Conservation (phyloP, 2,329 filamentous ascomycete genomes). For the Chrysoporthe puriensis region DNA sequence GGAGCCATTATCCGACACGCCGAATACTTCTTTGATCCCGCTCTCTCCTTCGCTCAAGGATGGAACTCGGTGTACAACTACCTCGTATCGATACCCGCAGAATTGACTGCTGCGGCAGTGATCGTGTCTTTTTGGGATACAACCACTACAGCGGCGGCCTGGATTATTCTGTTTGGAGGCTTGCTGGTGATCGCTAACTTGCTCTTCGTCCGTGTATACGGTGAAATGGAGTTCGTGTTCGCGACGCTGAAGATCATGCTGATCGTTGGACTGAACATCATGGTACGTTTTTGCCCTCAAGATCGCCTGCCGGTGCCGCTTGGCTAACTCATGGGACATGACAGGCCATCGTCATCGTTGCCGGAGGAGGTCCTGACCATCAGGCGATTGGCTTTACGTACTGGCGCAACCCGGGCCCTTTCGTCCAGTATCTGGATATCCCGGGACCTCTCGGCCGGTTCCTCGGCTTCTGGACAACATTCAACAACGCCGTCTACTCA, state of each 20-base stretch:
- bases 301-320: background rate
- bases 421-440: conserved; percentile 30
- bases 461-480: conserved; percentile 31
- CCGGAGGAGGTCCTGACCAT: conserved; percentile 30
- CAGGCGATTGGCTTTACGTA: conserved; percentile 33
- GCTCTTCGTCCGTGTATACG: conserved; percentile 18
- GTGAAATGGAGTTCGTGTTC: conserved; percentile 23
- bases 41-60: conserved; percentile 25
- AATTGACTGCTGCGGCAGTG: conserved; percentile 29
- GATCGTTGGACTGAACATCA: conserved; percentile 18
- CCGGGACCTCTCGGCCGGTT: conserved; percentile 32
- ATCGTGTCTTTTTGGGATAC: conserved; percentile 18
- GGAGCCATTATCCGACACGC: conserved; percentile 24
- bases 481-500: conserved; percentile 17
- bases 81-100: conserved; percentile 28
- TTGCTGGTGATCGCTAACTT: conserved; percentile 15
- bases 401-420: conserved; percentile 29
- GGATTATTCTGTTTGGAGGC: conserved; percentile 20
- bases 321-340: background rate
- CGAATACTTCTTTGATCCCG: conserved; percentile 25
- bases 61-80: conserved; percentile 25
- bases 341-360: conserved; percentile 29
- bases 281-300: conserved; percentile 8
- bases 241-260: conserved; percentile 22
- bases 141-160: conserved; percentile 10